Base-by-base conservation (phyloP, 176 grass and related monocot genomes). In the Pontederia crassipes region DNA sequence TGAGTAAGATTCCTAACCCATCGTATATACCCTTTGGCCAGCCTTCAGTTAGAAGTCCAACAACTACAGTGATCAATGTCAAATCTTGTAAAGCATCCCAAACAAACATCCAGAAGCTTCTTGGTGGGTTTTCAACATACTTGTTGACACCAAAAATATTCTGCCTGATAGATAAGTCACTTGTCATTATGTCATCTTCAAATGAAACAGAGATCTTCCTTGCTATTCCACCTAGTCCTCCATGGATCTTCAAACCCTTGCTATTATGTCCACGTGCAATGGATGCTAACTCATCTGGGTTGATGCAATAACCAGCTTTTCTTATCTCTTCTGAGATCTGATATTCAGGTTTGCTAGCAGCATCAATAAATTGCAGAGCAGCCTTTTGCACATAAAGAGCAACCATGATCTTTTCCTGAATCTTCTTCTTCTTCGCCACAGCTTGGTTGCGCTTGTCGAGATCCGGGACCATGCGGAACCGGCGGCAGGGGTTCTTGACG, bases 51-150 rank as follows among this genome's bases (percentile, higher is more conserved):
- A 81, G 81, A 35, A 97, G 71, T 15, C 93, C 87, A 48, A 97
- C 89, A 57, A 35, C 58, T 26, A 85, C 55, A 26, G 93, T 89
- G 56, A 97, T 51, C 0, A 97, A 76, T 45, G 93, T 97, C 69
- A 88, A 65, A 73, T 97, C 93, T 72, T 97, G 93, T 58, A 79
- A 80, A 17, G 93, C 87, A 74, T 97, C 93, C 83, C 87, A 97
- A 2, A 97, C 69, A 71, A 66, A 97, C 78, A 80, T 84, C 87
- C 87, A 92, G 72, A 97, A 97, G 16, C 83, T 88, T 59, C 93
- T 79, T 0, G 79, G 71, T 0, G 93, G 77, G 74, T 92, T 91
- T 73, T 97, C 87, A 8, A 78, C 51, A 64, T 92, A 97, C 57
- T 77, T 54, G 76, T 97, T 97, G 51, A 49, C 57, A 32, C 93